Base-by-base conservation (phyloP, 345 rosid species). In the Sisymbrium altissimum region DNA sequence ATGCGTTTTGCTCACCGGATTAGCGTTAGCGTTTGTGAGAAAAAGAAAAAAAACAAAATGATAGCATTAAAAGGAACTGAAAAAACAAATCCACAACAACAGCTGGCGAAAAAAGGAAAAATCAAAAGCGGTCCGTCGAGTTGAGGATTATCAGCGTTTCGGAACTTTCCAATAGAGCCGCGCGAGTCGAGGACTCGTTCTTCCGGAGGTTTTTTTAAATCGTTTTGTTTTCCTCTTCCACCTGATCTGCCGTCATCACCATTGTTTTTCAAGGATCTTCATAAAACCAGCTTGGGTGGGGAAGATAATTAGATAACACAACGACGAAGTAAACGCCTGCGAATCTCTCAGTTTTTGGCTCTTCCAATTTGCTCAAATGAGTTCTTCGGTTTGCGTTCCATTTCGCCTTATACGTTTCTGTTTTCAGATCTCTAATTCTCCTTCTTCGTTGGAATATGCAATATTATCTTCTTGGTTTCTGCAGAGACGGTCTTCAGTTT, bases 351-450 rank as follows among this genome's bases (percentile, higher is more conserved):
- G 11, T 45, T 35, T 4, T 43, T 23, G 6, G 23, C 67, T 38
- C 45, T 46, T 23, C 44, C 25, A 43, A 8, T 21, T 66, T 74
- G 32, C 78, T 75, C 68, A 39, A 21, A 59, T 67, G 53, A 58
- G 61, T 74, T 67, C 62, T 67, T 58, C 49, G 70, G 56, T 63
- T 27, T 53, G 63, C 62, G 55, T n/a, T 72, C 33, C 36, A 41
- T 62, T 50, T 53, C 8, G 13, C 56, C 36, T 63, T 46, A 12
- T 23, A 32, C 49, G 30, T 52, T 35, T 55, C 53, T 58, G 25
- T 61, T 52, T 27, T 33, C 64, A 68, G 79, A 75, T 75, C 79
- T 61, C 74, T 41, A 56, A 41, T 61, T 60, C 39, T 66, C 54
- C n/a, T n/a, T 74, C 2, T 30, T 30, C 62, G 19, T 40, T 30